Conservation (phyloP, 2,329 filamentous ascomycete genomes). For the Cryphonectria carpinicola region DNA sequence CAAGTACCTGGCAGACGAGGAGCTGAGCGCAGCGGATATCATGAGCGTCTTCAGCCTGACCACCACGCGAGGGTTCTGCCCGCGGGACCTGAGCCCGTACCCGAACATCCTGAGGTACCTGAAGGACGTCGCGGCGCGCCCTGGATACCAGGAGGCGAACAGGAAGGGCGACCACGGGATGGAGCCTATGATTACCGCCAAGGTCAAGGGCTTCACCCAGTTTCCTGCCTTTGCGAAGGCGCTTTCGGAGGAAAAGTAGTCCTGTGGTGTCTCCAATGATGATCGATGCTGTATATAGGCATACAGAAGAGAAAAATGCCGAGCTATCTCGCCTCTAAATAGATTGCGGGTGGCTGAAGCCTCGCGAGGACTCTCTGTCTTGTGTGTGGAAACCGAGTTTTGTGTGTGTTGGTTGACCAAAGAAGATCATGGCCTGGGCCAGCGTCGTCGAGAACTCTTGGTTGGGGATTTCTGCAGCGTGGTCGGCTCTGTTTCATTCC, state of each 20-base stretch:
- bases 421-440: background rate
- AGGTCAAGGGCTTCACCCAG: conserved; percentile 23
- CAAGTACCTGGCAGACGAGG: conserved; percentile 61
- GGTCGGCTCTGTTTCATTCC: background rate
- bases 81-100: conserved; percentile 46
- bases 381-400: background rate
- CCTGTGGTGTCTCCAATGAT: background rate
- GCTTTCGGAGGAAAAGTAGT: background rate
- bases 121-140: conserved; percentile 46
- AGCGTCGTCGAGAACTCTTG: background rate
- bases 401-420: background rate
- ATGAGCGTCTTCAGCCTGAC: conserved; percentile 66
- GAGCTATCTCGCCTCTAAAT: background rate
- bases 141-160: conserved; percentile 53
- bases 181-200: conserved; percentile 34
- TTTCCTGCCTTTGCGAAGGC: conserved; percentile 17
- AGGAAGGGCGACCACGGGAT: conserved; percentile 53
- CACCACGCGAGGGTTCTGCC: conserved; percentile 58
- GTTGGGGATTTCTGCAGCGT: background rate
- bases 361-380: background rate
- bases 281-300: background rate
- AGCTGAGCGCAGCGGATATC: conserved; percentile 68
- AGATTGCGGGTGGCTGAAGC: background rate
- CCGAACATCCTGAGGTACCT: conserved; percentile 51
- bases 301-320: background rate